Evolutionary conservation across 2,329 filamentous ascomycete species (phyloP), one percentile per base, ranked within the genome.

Genomic region (Sporothrix brasiliensis): DNA sequence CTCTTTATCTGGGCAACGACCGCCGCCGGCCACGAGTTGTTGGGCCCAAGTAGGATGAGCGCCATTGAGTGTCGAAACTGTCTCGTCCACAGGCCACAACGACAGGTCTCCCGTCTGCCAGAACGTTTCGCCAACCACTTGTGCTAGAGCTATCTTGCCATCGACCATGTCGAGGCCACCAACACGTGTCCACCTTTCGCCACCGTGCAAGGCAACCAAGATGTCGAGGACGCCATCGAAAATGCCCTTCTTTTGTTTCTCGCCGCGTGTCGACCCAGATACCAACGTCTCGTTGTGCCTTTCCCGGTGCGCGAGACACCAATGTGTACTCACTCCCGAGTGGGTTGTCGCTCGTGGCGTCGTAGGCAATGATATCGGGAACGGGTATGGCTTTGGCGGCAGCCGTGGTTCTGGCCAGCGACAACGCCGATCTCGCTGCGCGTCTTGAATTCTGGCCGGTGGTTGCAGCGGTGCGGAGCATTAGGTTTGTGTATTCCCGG

Each of bases 401-500:
- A 13, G 10, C 4, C 5, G 13, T 16, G 7, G 27, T 19, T 11
- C n/a, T 47, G 2, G 7, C 49, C 9, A 16, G 49, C 49, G 49
- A 52, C 54, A 30, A 39, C 30, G 19, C 63, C 63, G 24, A 66
- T 49, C 19, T 53, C 63, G 30, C 54, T 67, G 19, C 47, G 63
- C 63, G 63, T 67, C 63, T 53, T 41, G 49, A 53, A 53, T 2
- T 13, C 44, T 3, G 49, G 27, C 16, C 54, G 19, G 27, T 67
- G 63, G 19, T 16, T 16, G 16, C 63, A 5, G 49, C 39, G 19
- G 53, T 30, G 13, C 63, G 49, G 16, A 67, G 63, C 19, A 67
- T 16, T 4, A 53, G 63, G 0, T 41, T 19, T 9, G 16, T 52
- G 27, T 41, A 49, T 30, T 21, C 27, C 14, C 24, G 34, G 9